Evolutionary conservation across 169 alveolate species (phyloP), one percentile per base, ranked within the genome.

Genomic region (Plasmodium fragile): DNA sequence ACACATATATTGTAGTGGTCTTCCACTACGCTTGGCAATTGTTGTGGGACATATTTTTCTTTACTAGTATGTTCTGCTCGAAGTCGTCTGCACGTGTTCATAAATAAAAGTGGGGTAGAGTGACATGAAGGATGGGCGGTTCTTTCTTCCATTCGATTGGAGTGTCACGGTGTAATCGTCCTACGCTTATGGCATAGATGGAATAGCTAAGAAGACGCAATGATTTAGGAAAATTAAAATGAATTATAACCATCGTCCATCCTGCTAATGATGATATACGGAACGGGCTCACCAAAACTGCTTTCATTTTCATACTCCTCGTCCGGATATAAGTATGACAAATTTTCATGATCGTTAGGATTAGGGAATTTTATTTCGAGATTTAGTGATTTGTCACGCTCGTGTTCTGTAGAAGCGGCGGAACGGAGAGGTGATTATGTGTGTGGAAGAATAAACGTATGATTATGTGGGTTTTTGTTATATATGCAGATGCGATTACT

Each of bases 361-460:
- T 41, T 49, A 5, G 93, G 84, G 30, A 84, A 84, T 73, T 84
- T 84, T 45, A 84, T 84, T 84, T 84, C 85, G 28, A 84, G 75
- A 34, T 84, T 83, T n/a, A 84, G 69, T 25, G 59, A 34, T 39
- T 84, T 84, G 43, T 41, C 77, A 4, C 39, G 65, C 41, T 84
- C 93, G 13, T 84, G 49, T 53, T 84, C 93, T 84, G 45, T 10
- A 53, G 22, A 73, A 28, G 30, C 0, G 18, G 16, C 25, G 36
- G 4, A 25, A 6, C 41, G n/a, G n/a, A 22, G 11, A 65, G 16
- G 75, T 65, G 36, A 4, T 25, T n/a, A 25, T 10, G 36, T 65
- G 36, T 65, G 36, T 65, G 18, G 75, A 65, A 25, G 75, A 0
- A 18, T n/a, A n/a, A 5, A 22, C n/a, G 75, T 5, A 28, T 25